Conservation (phyloP, 352 stramenopile species). For the Pythium dissotocum region DNA sequence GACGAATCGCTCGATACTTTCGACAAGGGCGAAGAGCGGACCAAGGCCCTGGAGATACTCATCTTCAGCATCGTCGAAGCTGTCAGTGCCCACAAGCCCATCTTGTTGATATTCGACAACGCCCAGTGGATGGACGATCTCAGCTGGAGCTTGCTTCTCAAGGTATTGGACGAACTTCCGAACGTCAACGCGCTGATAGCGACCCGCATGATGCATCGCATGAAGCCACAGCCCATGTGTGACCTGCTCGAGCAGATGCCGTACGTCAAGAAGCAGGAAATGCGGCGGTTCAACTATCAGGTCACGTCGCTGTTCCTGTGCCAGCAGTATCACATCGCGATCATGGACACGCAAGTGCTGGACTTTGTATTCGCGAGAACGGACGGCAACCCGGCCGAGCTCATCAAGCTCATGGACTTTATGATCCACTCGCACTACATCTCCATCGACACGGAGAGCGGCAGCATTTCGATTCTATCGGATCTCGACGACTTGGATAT, state of each 20-base stretch:
- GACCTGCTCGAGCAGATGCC: constrained; percentile 41
- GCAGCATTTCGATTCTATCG: constrained; percentile 62
- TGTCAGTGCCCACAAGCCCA: constrained; percentile 52
- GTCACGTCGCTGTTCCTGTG: constrained; percentile 74
- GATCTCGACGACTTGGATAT: constrained; percentile 79
- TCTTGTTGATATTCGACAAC: constrained; percentile 74
- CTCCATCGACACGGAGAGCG: constrained; percentile 42
- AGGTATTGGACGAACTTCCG: constrained; percentile 55
- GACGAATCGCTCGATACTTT: constrained; percentile 28
- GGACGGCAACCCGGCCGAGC: constrained; percentile 62
- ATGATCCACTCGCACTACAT: constrained; percentile 75
- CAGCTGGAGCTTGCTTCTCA: constrained; percentile 59
- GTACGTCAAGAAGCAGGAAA: constrained; percentile 47
- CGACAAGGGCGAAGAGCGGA: constrained; percentile 38
- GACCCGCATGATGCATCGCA: constrained; percentile 38
- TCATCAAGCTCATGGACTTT: constrained; percentile 68
- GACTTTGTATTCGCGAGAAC: constrained; percentile 71
- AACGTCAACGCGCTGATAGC: constrained; percentile 61
- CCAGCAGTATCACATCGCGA: constrained; percentile 76
- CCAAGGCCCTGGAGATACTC: constrained; percentile 52
- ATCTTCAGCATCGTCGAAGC: constrained; percentile 59
- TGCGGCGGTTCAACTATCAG: constrained; percentile 61
- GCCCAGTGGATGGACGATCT: constrained; percentile 75
- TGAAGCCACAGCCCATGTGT: constrained; percentile 41
- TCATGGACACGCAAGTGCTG: constrained; percentile 80